These are phyloP conservation scores for Botrytis galanthina DNA, from an alignment of 2,329 filamentous ascomycete genomes.

Conservation along the genomic window DNA sequence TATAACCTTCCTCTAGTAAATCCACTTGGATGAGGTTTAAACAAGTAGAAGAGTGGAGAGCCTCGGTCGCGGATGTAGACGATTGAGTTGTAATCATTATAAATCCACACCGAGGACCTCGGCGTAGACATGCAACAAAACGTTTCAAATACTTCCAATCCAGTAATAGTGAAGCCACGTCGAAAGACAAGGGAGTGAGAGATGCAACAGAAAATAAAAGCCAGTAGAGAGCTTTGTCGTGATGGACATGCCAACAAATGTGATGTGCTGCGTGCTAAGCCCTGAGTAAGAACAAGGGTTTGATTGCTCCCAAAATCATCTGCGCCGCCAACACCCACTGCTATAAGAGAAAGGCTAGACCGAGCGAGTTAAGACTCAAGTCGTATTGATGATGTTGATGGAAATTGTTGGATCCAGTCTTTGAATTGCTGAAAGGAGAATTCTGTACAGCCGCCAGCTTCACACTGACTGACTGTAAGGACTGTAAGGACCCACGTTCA, in stretches of 20 bases:
- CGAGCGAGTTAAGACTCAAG: not conserved
- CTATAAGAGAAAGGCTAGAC: not conserved
- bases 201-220: not conserved
- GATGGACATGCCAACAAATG: not conserved
- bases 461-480: too few relatives aligned
- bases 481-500: not conserved
- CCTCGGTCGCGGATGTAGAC: not conserved
- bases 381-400: not conserved
- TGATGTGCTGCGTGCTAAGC: not conserved
- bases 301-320: not conserved
- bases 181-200: constrained; percentile 7
- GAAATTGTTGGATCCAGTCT: not conserved
- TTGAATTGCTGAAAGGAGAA: not conserved
- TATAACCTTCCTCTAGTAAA: not conserved
- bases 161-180: constrained; percentile 1
- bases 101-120: constrained; percentile 10
- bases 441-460: not conserved
- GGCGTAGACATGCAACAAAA: constrained; percentile 9
- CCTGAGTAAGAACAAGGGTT: constrained; percentile 1
- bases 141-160: not conserved
- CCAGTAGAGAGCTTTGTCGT: not conserved
- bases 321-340: not conserved
- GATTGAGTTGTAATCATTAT: not conserved
- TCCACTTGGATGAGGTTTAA: not conserved
- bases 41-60: constrained; percentile 1